Percentiles rank a stretch among this genome's conserved stretches.
phyloP scores from a whole-genome alignment of 225 moss, liverwort and hornwort species.

The Polytrichum commune region DNA sequence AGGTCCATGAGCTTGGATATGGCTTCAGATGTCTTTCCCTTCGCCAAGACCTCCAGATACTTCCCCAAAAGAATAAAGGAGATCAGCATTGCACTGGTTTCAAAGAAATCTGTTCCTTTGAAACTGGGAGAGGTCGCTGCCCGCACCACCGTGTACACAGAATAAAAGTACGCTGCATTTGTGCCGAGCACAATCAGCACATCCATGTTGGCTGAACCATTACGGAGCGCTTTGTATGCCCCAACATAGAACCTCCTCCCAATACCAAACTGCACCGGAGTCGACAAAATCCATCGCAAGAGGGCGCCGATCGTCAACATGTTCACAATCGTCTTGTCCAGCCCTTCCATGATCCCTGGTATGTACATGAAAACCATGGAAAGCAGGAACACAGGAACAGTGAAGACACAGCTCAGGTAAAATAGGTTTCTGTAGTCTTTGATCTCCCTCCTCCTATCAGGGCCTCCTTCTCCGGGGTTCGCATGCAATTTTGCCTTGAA shows the following conservation, averaged over 20 bases:
- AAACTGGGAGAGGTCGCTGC: conserved; percentile 60
- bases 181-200: conserved; percentile 88
- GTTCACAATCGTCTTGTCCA: conserved; percentile 69
- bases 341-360: conserved; percentile 59
- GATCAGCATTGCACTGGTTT: conserved; percentile 96
- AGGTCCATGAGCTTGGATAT: conserved; percentile 97
- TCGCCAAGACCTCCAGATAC: conserved; percentile 87
- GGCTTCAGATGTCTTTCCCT: conserved; percentile 96
- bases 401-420: conserved; percentile 92
- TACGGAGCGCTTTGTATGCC: conserved; percentile 84
- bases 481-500: conserved; percentile 63
- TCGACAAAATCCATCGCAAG: conserved; percentile 73
- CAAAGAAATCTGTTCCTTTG: conserved; percentile 90
- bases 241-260: conserved; percentile 86
- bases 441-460: conserved; percentile 68
- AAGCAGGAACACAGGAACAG: conserved; percentile 77
- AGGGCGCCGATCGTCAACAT: conserved; percentile 69
- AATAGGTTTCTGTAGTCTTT: conserved; percentile 54
- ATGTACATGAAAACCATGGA: conserved; percentile 92
- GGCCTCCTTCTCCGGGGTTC: conserved; percentile 52
- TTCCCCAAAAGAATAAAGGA: conserved; percentile 93
- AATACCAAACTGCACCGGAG: conserved; percentile 88
- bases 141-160: conserved; percentile 72
- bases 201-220: conserved; percentile 91
- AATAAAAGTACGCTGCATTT: conserved; percentile 96